phyloP scores from a whole-genome alignment of 2,329 filamentous ascomycete species.

The Colletotrichum sp. region DNA sequence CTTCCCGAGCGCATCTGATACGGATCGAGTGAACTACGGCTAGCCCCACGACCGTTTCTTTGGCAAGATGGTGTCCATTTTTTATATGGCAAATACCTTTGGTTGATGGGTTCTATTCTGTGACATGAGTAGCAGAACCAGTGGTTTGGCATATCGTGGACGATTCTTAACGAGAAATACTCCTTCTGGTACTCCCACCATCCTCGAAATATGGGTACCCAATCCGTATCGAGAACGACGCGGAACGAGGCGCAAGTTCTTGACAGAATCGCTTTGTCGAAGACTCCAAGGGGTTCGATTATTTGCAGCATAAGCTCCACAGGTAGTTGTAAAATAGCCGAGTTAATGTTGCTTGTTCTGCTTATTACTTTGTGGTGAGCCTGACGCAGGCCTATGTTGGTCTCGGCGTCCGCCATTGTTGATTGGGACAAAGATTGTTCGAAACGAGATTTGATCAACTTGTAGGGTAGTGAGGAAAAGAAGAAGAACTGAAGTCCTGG shows the following conservation, averaged over 20 bases:
- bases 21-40: neutral
- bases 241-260: neutral
- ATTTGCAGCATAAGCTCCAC: neutral
- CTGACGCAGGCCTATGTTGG: neutral
- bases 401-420: neutral
- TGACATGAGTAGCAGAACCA: neutral
- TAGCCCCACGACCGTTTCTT: neutral
- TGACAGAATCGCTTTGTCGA: neutral
- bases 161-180: neutral
- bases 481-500: neutral
- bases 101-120: neutral
- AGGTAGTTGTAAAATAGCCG: neutral
- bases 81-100: neutral
- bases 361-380: fast-evolving
- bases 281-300: neutral
- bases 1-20: neutral
- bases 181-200: fast-evolving
- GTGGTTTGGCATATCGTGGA: neutral
- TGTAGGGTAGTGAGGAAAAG: neutral
- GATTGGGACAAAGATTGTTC: neutral
- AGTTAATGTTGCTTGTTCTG: neutral
- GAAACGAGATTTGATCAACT: neutral
- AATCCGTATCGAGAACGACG: neutral
- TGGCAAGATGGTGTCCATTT: neutral
- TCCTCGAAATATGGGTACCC: fast-evolving